phyloP scores from a whole-genome alignment of 2,329 filamentous ascomycete species.

The Claviceps sorghi region DNA sequence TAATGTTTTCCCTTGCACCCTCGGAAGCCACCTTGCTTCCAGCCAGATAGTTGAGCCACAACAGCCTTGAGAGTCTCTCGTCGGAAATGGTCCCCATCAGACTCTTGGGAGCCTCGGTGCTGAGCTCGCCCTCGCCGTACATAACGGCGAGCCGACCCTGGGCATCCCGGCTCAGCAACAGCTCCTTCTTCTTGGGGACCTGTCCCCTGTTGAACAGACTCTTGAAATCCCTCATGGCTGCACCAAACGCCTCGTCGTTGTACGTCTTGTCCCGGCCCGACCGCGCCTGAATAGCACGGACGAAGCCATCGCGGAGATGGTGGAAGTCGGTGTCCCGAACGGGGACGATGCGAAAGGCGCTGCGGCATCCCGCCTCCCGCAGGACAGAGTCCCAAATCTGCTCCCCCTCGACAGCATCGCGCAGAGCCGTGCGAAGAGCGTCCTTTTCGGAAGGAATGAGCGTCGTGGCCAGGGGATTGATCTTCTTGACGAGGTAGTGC shows the following conservation, averaged over 20 bases:
- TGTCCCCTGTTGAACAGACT: slow-evolving; percentile 65
- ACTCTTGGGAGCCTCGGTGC: slow-evolving; percentile 29
- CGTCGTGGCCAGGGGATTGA: slow-evolving; percentile 67
- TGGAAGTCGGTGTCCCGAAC: slow-evolving; percentile 90
- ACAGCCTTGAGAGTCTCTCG: slow-evolving; percentile 61
- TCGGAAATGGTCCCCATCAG: slow-evolving; percentile 59
- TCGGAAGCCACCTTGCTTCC: slow-evolving; percentile 82
- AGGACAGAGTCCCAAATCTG: slow-evolving; percentile 63
- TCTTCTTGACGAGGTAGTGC: slow-evolving; percentile 55
- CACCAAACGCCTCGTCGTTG: slow-evolving; percentile 62
- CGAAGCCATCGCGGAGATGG: slow-evolving; percentile 82
- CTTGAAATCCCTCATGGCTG: slow-evolving; percentile 65
- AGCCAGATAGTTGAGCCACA: slow-evolving; percentile 85
- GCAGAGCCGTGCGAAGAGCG: slow-evolving; percentile 49
- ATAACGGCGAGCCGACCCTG: slow-evolving; percentile 52
- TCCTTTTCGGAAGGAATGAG: slow-evolving; percentile 73
- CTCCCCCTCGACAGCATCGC: slow-evolving; percentile 55
- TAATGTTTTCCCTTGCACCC: slow-evolving; percentile 62
- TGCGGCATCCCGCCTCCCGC: slow-evolving; percentile 51
- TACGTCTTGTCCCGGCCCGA: slow-evolving; percentile 42
- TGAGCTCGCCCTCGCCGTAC: slow-evolving; percentile 47
- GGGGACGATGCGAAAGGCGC: slow-evolving; percentile 69
- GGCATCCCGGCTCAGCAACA: slow-evolving; percentile 56
- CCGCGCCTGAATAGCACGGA: slow-evolving; percentile 66
- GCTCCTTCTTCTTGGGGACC: slow-evolving; percentile 64